Conservation (phyloP, 495 filamentous ascomycete genomes). For the Lophiotrema nucula region DNA sequence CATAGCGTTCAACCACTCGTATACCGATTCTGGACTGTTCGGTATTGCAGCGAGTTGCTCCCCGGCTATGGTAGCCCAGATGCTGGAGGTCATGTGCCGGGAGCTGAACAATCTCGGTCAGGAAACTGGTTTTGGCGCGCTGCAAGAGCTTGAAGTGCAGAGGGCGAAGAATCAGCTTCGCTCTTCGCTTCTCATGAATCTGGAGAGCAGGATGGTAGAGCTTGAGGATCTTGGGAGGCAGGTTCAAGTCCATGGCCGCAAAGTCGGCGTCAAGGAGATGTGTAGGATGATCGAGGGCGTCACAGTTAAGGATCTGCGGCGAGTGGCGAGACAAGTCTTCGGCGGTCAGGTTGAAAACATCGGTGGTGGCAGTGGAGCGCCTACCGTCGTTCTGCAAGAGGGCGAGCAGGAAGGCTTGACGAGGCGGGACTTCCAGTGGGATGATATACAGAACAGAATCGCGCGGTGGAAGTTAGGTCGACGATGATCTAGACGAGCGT, state of each 20-base stretch:
- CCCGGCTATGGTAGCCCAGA: constrained; percentile 68
- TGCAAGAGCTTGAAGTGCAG: constrained; percentile 78
- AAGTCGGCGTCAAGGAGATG: constrained; percentile 92
- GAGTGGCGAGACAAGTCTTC: constrained; percentile 80
- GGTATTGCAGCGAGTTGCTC: constrained; percentile 85
- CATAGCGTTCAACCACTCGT: constrained; percentile 93
- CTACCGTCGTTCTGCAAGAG: constrained; percentile 94
- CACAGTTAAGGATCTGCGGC: constrained; percentile 75
- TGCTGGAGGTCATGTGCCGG: constrained; percentile 91
- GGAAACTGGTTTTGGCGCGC: constrained; percentile 45
- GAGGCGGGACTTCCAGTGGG: constrained; percentile 68
- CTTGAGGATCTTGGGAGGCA: constrained; percentile 96
- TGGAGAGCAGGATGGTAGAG: constrained; percentile 96
- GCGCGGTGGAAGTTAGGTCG: constrained; percentile 79
- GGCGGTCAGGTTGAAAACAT: constrained; percentile 72
- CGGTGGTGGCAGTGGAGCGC: constrained; percentile 79
- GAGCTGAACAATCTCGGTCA: constrained; percentile 77
- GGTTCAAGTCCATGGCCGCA: constrained; percentile 90
- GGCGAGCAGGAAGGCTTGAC: constrained; percentile 55
- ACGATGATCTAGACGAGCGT: not conserved
- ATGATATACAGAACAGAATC: constrained; percentile 83
- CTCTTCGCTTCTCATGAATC: constrained; percentile 90
- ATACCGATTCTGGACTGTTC: constrained; percentile 92
- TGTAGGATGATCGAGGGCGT: constrained; percentile 78
- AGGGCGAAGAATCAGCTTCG: constrained; percentile 98